Evolutionary conservation across 2,329 filamentous ascomycete genomes (phyloP).

Genomic region (Aspergillus aculeatinus): DNA sequence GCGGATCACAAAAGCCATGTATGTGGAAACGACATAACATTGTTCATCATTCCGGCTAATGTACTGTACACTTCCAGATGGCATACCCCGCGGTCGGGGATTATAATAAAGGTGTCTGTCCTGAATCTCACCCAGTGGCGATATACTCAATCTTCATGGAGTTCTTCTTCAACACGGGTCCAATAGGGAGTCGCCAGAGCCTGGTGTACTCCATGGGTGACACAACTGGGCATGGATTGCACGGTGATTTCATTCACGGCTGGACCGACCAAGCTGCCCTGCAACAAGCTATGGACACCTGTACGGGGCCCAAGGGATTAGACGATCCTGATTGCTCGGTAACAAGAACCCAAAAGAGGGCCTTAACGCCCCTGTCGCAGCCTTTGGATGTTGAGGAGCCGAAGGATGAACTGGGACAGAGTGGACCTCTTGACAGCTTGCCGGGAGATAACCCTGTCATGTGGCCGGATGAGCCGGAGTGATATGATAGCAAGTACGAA

Average conservation of each 20-base stretch:
- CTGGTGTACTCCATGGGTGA: constrained; percentile 44
- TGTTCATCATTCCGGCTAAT: neutral
- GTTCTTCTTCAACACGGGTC: constrained; percentile 55
- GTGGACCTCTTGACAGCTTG: constrained; percentile 13
- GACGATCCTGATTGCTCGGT: constrained; percentile 18
- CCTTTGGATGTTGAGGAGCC: constrained; percentile 13
- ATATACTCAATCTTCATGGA: constrained; percentile 62
- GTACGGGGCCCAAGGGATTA: constrained; percentile 17
- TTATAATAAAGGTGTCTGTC: constrained; percentile 37
- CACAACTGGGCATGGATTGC: constrained; percentile 51
- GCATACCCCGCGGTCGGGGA: constrained; percentile 35
- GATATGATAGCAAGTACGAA: neutral
- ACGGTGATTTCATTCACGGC: constrained; percentile 56
- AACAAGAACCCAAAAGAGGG: constrained; percentile 14
- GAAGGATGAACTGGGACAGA: constrained; percentile 18
- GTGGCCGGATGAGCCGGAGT: neutral
- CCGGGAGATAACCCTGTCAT: constrained; percentile 19
- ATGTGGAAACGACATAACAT: constrained; percentile 5
- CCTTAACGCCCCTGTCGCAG: constrained; percentile 10
- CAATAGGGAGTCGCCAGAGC: constrained; percentile 5
- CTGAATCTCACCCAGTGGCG: constrained; percentile 51
- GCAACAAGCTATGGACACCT: constrained; percentile 36
- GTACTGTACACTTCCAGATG: constrained; percentile 20
- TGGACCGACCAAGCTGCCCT: constrained; percentile 45
- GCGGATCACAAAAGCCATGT: constrained; percentile 36